Evolutionary conservation across 1,139 yeast genomes (phyloP).

Genomic region (Debaryomyces sp.): DNA sequence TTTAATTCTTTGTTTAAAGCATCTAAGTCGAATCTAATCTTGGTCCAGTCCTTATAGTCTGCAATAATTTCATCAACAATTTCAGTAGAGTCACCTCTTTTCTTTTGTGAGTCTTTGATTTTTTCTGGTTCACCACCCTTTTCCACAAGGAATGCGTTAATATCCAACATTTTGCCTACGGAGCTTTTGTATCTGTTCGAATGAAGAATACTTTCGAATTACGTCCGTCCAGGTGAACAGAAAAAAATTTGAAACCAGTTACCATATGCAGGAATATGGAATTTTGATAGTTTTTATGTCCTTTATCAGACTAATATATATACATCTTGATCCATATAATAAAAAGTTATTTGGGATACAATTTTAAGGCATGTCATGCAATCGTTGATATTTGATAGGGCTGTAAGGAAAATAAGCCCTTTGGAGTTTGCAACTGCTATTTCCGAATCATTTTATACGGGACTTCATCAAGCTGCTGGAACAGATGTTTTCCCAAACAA

Average conservation of each 20-base stretch:
- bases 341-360: not conserved
- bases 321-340: not conserved
- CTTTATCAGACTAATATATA: not conserved
- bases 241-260: not conserved
- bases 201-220: not conserved
- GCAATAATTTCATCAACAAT: conserved; percentile 91
- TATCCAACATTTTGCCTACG: conserved; percentile 70
- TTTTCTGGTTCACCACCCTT: conserved; percentile 95
- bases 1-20: conserved; percentile 85
- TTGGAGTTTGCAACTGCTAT: conserved; percentile 40
- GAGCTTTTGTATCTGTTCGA: not conserved
- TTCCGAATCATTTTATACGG: conserved; percentile 44
- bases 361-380: conserved; percentile 30
- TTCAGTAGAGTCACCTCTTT: conserved; percentile 94
- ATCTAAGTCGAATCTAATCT: conserved; percentile 88
- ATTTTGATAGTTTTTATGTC: not conserved
- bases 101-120: conserved; percentile 85
- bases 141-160: conserved; percentile 86
- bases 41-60: conserved; percentile 92
- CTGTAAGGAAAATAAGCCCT: conserved; percentile 30
- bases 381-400: conserved; percentile 39
- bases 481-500: conserved; percentile 39
- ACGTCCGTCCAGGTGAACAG: not conserved
- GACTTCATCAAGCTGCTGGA: conserved; percentile 26
- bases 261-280: conserved; percentile 5